Base-by-base conservation (phyloP, 768 basidiomycete genomes). In the Lactarius indigo region DNA sequence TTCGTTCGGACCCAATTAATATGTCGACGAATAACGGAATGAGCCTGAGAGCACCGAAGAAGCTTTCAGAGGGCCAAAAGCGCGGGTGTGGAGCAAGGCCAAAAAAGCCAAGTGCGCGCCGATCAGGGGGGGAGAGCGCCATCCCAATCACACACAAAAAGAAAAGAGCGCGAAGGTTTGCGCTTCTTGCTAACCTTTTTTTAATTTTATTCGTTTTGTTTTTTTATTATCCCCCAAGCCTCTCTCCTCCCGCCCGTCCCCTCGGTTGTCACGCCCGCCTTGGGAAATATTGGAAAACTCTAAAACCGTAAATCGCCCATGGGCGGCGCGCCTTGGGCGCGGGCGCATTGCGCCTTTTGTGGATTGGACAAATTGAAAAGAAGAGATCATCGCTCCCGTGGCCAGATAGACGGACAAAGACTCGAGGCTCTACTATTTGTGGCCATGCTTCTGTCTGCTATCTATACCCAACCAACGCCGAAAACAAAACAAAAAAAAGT, bases 281-380 rank as follows among this genome's bases (percentile, higher is more conserved):
- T 52, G 13, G 26, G 50, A 8, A 13, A 26, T 10, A 30, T 7
- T 30, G 17, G 13, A 56, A 50, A 56, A 30, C 31, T 33, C 20
- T 30, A 56, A 56, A 56, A 55, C 28, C 28, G 20, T 30, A 56
- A 56, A 56, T 30, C 30, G 7, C 8, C 20, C 30, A 31, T 2
- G 33, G 61, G 61, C 10, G 61, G 61, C 47, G 61, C 61, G 61
- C 50, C 50, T 61, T 61, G 61, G 61, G 50, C 61, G 61, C 31
- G 47, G 61, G 61, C 50, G 61, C 61, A 20, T 52, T 15, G 4
- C 3, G 50, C 31, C 50, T 20, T 56, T 31, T 56, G 31, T 56
- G 55, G 50, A 52, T 5, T 10, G 26, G 50, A 17, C 50, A 52
- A 52, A 52, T 52, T 52, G 23, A 52, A 52, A 52, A 26, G 26